These are phyloP conservation scores for Hypoxylon rubiginosum DNA, from an alignment of 2,329 filamentous ascomycete species.

Conservation along the genomic window DNA sequence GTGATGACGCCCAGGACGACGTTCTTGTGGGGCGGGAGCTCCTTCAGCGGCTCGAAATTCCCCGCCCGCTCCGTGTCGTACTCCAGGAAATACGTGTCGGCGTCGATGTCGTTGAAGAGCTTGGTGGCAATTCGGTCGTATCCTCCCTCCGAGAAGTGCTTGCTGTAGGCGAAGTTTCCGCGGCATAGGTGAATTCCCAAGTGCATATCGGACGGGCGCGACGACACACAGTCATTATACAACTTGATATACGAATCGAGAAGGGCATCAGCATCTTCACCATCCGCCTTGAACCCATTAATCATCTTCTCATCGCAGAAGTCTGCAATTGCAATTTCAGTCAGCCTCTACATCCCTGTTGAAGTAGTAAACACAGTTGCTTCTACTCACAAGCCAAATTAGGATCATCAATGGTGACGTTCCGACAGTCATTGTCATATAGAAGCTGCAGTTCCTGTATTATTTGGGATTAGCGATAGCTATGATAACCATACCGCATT, in stretches of 20 bases:
- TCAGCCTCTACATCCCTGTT: conserved; percentile 9
- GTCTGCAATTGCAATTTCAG: conserved; percentile 59
- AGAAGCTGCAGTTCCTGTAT: conserved; percentile 68
- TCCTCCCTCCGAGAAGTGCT: conserved; percentile 75
- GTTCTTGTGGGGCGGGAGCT: conserved; percentile 71
- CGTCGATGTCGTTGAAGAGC: conserved; percentile 73
- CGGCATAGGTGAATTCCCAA: conserved; percentile 82
- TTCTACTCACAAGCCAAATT: conserved; percentile 73
- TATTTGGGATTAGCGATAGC: conserved; percentile 7
- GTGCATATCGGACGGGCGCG: conserved; percentile 77
- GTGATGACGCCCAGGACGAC: conserved; percentile 75
- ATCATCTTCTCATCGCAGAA: conserved; percentile 82
- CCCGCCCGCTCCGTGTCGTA: conserved; percentile 76
- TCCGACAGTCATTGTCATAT: conserved; percentile 73
- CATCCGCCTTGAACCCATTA: conserved; percentile 77
- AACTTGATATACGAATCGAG: conserved; percentile 82
- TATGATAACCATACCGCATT: not conserved
- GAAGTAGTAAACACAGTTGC: not conserved
- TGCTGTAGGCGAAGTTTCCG: conserved; percentile 75
- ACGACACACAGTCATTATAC: conserved; percentile 79
- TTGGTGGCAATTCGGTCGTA: conserved; percentile 77
- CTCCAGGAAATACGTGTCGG: conserved; percentile 77
- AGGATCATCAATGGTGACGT: conserved; percentile 76
- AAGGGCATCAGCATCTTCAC: conserved; percentile 75
- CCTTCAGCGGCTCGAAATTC: conserved; percentile 74